Percentiles rank a stretch among this genome's conserved stretches.
phyloP scores from a whole-genome alignment of 306 rosid genomes.

The Biancaea sappan region DNA sequence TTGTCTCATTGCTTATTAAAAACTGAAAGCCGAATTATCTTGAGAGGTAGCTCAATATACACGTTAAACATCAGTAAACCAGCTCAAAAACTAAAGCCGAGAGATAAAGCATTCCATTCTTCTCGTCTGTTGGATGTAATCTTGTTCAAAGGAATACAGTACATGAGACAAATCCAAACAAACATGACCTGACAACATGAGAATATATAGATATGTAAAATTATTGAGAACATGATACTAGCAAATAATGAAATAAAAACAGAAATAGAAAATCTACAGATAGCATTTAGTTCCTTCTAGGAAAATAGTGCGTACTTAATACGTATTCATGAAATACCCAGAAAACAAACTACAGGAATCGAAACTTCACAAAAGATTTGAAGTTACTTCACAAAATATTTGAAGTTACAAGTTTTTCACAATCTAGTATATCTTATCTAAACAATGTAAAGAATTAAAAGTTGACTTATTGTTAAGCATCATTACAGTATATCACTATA shows the following conservation, averaged over 20 bases:
- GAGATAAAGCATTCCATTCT: slow-evolving; percentile 67
- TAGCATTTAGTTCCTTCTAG: no score
- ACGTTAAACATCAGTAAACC: slow-evolving; percentile 93
- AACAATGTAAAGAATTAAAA: no score
- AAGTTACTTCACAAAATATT: no score
- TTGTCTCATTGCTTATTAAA: slow-evolving; percentile 91
- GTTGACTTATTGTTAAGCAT: no score
- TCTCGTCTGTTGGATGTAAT: slow-evolving; percentile 66
- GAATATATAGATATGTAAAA: slow-evolving; percentile 8
- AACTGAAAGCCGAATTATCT: slow-evolving; percentile 81
- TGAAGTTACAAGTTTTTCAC: no score
- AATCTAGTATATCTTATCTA: no score
- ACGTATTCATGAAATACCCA: no score
- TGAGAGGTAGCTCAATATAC: slow-evolving; percentile 83
- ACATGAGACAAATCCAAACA: slow-evolving; percentile 81
- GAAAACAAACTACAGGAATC: no score
- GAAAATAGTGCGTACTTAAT: no score
- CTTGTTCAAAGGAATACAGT: slow-evolving; percentile 69
- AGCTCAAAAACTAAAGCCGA: slow-evolving; percentile 82
- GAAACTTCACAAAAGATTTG: no score
- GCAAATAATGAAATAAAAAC: background rate
- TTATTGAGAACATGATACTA: background rate
- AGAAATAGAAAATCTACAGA: background rate
- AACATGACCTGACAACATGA: slow-evolving; percentile 57
- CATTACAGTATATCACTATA: no score